Evolutionary conservation across 1,139 yeast species (phyloP).

Genomic region (Saccharomyces hybrid): DNA sequence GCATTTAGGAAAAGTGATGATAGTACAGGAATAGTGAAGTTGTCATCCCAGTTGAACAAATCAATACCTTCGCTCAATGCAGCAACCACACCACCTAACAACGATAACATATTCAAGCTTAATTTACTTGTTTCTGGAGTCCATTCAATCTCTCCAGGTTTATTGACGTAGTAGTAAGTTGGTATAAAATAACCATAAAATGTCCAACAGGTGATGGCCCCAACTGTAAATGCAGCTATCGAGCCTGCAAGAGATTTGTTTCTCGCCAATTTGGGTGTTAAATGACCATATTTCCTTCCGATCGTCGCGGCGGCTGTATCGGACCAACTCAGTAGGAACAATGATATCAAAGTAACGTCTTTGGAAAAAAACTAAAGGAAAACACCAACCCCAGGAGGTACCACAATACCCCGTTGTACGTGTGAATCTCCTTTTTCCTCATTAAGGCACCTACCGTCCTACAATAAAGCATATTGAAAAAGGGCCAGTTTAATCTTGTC

Average conservation of each 20-base stretch:
- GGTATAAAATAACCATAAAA: slow-evolving; percentile 73
- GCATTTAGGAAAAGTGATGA: slow-evolving; percentile 57
- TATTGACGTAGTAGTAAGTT: slow-evolving; percentile 42
- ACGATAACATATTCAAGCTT: slow-evolving; percentile 44
- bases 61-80: slow-evolving; percentile 80
- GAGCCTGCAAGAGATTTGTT: slow-evolving; percentile 87
- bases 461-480: slow-evolving; percentile 59
- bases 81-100: slow-evolving; percentile 71
- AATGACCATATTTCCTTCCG: slow-evolving; percentile 76
- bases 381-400: slow-evolving; percentile 70
- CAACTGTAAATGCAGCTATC: slow-evolving; percentile 73
- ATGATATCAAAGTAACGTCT: slow-evolving; percentile 71
- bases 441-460: slow-evolving; percentile 66
- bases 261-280: slow-evolving; percentile 68
- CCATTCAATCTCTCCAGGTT: slow-evolving; percentile 56
- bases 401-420: slow-evolving; percentile 79
- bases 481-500: slow-evolving; percentile 53
- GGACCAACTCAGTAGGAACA: slow-evolving; percentile 85
- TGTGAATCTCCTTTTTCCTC: slow-evolving; percentile 68
- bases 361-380: slow-evolving; percentile 64
- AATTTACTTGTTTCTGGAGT: slow-evolving; percentile 51
- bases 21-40: slow-evolving; percentile 84
- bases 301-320: slow-evolving; percentile 95
- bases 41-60: slow-evolving; percentile 73
- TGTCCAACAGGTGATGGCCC: slow-evolving; percentile 54